Evolutionary conservation across 495 filamentous ascomycete genomes (phyloP).

Genomic region (Xylaria flabelliformis): DNA sequence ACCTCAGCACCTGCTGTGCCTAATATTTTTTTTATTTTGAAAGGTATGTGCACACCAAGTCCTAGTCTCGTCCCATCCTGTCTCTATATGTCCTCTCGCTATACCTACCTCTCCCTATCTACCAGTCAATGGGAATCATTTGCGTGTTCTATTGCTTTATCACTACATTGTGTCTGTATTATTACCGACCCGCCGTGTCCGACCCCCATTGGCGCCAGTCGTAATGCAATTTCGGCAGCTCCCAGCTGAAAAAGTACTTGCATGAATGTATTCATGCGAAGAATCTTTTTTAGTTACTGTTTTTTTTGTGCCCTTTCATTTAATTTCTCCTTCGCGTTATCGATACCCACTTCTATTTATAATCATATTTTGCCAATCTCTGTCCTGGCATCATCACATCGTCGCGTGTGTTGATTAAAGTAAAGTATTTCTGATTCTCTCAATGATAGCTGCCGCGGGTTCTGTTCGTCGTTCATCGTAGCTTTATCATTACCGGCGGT

Average conservation of each 20-base stretch:
- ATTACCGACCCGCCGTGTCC: not conserved
- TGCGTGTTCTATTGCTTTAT: not conserved
- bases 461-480: conserved; percentile 12
- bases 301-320: conserved; percentile 9
- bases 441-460: not conserved
- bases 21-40: not conserved
- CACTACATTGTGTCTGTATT: conserved; percentile 2
- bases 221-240: conserved; percentile 26
- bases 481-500: conserved; percentile 1
- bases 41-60: conserved; percentile 6
- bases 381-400: not conserved
- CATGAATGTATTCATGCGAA: conserved; percentile 29
- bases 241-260: conserved; percentile 27
- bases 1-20: conserved; percentile 15
- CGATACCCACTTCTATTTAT: conserved; percentile 30
- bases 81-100: conserved; percentile 7
- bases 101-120: conserved; percentile 2
- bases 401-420: conserved; percentile 3
- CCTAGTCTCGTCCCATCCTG: not conserved
- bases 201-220: conserved; percentile 17
- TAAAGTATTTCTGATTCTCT: conserved; percentile 20
- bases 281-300: conserved; percentile 19
- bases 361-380: conserved; percentile 18
- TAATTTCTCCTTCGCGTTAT: conserved; percentile 20
- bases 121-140: not conserved